Percentiles rank a stretch among this genome's conserved stretches.
Evolutionary conservation across 2,329 filamentous ascomycete genomes (phyloP).

Genomic region (Xylariaceae sp.): DNA sequence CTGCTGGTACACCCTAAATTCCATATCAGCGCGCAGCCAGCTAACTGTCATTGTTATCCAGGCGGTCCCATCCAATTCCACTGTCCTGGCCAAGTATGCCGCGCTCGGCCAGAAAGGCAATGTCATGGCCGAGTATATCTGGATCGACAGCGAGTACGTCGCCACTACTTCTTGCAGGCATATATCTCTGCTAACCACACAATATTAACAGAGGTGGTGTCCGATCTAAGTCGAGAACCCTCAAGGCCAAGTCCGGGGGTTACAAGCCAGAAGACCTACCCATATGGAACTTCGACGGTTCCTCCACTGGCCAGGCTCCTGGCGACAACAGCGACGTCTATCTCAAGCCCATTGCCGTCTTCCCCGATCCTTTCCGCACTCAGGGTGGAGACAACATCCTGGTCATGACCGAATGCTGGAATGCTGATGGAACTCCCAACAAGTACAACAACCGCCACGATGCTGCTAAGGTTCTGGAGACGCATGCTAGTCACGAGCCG

Average conservation of each 20-base stretch:
- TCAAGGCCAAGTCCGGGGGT: not conserved
- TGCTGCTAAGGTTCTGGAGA: constrained; percentile 85
- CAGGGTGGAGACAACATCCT: constrained; percentile 81
- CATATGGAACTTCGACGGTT: constrained; percentile 68
- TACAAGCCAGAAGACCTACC: constrained; percentile 54
- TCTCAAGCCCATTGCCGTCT: constrained; percentile 87
- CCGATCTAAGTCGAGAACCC: not conserved
- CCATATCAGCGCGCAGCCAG: not conserved
- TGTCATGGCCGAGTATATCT: constrained; percentile 95
- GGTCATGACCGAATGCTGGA: constrained; percentile 94
- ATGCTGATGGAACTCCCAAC: constrained; percentile 91
- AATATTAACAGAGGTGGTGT: not conserved
- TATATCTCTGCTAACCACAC: not conserved
- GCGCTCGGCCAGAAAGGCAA: constrained; percentile 84
- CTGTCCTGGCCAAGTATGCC: constrained; percentile 80
- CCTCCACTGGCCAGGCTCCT: constrained; percentile 87
- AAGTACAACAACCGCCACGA: constrained; percentile 98
- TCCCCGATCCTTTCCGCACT: constrained; percentile 83
- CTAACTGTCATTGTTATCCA: not conserved
- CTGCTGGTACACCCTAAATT: no score
- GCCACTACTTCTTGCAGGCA: not conserved
- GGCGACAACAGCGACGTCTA: constrained; percentile 98
- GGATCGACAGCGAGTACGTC: constrained; percentile 86
- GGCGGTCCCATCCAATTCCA: not conserved
- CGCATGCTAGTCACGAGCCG: constrained; percentile 78